phyloP scores from a whole-genome alignment of 371 early-diverging fungal genomes.

The Dichotomocladium elegans region DNA sequence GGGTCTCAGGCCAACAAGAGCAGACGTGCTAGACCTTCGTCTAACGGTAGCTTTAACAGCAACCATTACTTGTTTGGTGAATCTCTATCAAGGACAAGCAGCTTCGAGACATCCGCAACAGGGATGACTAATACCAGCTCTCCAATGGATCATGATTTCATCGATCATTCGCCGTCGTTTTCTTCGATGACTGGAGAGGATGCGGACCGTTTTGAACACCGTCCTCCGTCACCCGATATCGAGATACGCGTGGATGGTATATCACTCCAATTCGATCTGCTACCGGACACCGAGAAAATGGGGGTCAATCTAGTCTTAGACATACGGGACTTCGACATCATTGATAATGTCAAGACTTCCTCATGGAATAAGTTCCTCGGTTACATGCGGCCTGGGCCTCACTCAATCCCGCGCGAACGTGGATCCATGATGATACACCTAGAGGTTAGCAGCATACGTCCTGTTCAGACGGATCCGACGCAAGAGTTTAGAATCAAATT shows the following conservation, averaged over 20 bases:
- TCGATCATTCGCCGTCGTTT: constrained; percentile 1
- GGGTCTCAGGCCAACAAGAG: background rate
- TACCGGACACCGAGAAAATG: constrained; percentile 39
- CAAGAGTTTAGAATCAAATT: constrained; percentile 66
- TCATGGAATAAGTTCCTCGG: constrained; percentile 76
- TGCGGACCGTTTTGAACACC: background rate
- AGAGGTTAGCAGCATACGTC: constrained; percentile 62
- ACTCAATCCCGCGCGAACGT: constrained; percentile 52
- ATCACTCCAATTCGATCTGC: constrained; percentile 55
- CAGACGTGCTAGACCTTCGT: background rate
- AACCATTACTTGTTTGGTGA: no score
- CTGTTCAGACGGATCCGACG: constrained; percentile 45
- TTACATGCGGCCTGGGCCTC: constrained; percentile 54
- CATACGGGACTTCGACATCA: constrained; percentile 69
- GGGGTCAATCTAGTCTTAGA: constrained; percentile 48
- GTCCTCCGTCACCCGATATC: constrained; percentile 39
- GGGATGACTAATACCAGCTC: background rate
- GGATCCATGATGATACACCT: constrained; percentile 66
- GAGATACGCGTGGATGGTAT: constrained; percentile 56
- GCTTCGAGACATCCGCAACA: constrained; percentile 5
- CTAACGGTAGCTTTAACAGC: background rate
- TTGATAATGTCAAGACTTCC: constrained; percentile 76
- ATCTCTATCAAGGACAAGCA: constrained; percentile 8
- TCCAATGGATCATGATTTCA: background rate
- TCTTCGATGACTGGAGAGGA: background rate